These are phyloP conservation scores for Eudorina sp. DNA, from an alignment of 139 green algal genomes.

Conservation along the genomic window DNA sequence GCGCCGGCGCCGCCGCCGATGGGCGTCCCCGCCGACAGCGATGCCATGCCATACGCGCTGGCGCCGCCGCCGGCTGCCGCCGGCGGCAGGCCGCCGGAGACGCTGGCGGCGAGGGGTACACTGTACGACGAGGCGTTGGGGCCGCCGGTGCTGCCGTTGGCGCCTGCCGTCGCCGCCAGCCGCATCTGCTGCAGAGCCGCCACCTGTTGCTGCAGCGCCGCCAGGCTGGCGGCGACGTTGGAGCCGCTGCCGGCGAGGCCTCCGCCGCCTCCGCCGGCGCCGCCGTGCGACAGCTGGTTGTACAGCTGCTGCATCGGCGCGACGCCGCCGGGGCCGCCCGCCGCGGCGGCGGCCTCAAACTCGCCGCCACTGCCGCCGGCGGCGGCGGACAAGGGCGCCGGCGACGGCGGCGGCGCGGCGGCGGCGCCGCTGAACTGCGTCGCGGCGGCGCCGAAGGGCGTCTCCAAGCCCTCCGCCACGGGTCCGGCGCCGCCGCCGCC, in stretches of 20 bases:
- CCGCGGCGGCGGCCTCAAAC: too few species aligned
- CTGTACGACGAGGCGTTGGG: neutral
- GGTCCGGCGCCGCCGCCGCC: neutral
- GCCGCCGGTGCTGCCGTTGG: neutral
- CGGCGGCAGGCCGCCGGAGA: neutral
- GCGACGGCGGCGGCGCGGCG: too few species aligned
- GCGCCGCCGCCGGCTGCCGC: neutral
- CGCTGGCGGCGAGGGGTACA: neutral
- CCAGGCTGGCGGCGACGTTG: constrained; percentile 12
- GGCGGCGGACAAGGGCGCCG: neutral
- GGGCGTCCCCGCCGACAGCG: neutral
- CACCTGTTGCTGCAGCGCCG: constrained; percentile 45
- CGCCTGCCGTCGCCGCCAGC: neutral
- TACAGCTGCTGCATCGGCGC: constrained; percentile 32
- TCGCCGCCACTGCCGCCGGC: neutral
- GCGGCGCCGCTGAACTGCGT: constrained; percentile 3
- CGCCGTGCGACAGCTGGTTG: constrained; percentile 1
- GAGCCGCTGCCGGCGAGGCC: neutral
- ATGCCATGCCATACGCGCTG: neutral
- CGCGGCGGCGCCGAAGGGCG: neutral
- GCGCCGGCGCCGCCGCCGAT: too few species aligned
- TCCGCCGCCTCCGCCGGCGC: neutral
- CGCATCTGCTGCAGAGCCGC: constrained; percentile 34
- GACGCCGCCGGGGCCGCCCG: neutral
- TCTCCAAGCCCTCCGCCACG: constrained; percentile 39